phyloP scores from a whole-genome alignment of 2,329 filamentous ascomycete species.

The Fusarium oxysporum region DNA sequence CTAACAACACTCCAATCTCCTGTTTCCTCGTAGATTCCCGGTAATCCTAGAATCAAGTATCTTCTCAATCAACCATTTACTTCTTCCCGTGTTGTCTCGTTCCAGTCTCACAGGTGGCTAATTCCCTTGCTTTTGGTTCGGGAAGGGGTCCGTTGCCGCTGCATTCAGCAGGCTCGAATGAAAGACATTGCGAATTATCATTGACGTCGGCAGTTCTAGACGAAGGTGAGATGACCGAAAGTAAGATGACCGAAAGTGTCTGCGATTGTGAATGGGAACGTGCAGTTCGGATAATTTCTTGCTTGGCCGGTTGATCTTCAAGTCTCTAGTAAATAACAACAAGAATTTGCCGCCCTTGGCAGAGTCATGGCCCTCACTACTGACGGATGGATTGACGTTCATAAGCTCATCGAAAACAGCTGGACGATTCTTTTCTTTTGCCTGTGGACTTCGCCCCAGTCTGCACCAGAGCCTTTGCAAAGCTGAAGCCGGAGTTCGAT shows the following conservation, averaged over 20 bases:
- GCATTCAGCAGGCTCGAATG: fast-evolving
- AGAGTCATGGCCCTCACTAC: not conserved
- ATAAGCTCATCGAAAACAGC: slow-evolving; percentile 2
- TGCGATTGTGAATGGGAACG: no score
- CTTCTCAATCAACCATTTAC: fast-evolving
- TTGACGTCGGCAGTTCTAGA: no score
- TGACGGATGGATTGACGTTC: slow-evolving; percentile 5
- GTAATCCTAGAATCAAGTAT: fast-evolving
- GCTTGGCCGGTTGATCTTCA: no score
- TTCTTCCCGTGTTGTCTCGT: fast-evolving
- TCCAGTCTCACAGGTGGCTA: fast-evolving
- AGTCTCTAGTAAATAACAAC: no score
- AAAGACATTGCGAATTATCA: fast-evolving
- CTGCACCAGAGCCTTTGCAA: not conserved
- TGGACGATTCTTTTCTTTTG: slow-evolving; percentile 5
- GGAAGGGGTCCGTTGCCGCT: not conserved
- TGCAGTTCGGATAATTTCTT: no score
- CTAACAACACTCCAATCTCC: no score
- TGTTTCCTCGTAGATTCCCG: no score
- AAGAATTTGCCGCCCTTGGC: no score
- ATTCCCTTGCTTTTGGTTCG: no score
- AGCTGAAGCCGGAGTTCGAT: not conserved
- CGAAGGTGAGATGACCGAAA: no score
- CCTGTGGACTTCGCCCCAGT: slow-evolving; percentile 1
- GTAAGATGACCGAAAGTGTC: no score